A percentile compares a stretch with the other conserved stretches of the same genome.
phyloP scores from a whole-genome alignment of 176 grass and related monocot species.

The Canna indica region DNA sequence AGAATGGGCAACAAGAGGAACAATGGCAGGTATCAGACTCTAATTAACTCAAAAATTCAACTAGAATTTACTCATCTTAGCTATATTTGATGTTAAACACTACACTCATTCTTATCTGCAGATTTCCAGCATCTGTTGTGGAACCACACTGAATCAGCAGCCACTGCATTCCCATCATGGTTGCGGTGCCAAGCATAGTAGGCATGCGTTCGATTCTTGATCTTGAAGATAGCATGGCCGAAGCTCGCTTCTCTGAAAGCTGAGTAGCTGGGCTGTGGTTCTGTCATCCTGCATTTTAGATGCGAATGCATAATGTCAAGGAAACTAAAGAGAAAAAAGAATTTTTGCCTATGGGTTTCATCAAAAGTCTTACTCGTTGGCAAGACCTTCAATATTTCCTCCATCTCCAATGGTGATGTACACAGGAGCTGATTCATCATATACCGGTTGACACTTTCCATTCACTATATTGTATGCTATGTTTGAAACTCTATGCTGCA shows the following conservation, averaged over 20 bases:
- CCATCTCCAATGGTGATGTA: conserved; percentile 72
- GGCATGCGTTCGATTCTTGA: conserved; percentile 56
- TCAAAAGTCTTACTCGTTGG: conserved; percentile 26
- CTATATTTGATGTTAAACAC: too few relatives aligned
- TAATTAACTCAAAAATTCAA: not conserved
- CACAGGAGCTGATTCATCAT: conserved; percentile 29
- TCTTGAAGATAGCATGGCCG: conserved; percentile 55
- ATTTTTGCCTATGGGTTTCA: not conserved
- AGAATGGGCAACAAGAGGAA: too few relatives aligned
- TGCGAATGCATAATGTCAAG: not conserved
- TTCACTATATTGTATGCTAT: conserved; percentile 47
- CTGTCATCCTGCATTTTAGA: conserved; percentile 32
- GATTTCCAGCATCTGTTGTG: conserved; percentile 48
- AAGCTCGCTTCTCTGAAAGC: conserved; percentile 76
- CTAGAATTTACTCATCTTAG: not conserved
- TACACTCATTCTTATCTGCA: conserved; percentile 16
- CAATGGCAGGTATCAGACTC: too few relatives aligned
- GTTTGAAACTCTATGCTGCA: conserved; percentile 57
- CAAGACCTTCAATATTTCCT: conserved; percentile 57
- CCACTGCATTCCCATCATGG: conserved; percentile 47
- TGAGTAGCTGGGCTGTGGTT: conserved; percentile 55
- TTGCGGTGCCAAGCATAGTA: conserved; percentile 65
- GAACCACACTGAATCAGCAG: conserved; percentile 49
- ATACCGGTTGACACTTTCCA: conserved; percentile 22
- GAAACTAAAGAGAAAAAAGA: not conserved